Base-by-base conservation (phyloP, 345 rosid species). In the Acer yangbiense region DNA sequence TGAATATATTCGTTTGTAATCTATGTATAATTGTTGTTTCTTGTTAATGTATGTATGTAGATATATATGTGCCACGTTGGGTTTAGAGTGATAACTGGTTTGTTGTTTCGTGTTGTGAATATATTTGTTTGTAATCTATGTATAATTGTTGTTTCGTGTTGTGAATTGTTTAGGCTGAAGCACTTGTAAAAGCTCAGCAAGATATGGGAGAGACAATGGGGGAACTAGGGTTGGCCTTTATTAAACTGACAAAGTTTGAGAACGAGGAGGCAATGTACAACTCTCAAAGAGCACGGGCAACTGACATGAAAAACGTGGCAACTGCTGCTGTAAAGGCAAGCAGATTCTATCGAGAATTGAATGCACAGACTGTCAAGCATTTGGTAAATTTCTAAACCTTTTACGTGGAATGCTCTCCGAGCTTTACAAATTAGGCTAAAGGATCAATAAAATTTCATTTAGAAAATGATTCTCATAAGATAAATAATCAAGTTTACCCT, bases 181-280 rank as follows among this genome's bases (percentile, higher is more conserved):
- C 90, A 11, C 87, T 96, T n/a, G 99, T 96, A 27, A 93, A 96
- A 84, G 92, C 95, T 57, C 98, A 94, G 78, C 98, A 96, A 88
- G 99, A 94, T 83, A 91, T 91, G 92, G 98, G 99, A 66, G 98
- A 94, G 70, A 94, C 99, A 55, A 87, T 94, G 93, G 98, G 98
- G 69, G 98, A 91, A 77, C 69, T 96, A 69, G 98, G 99, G 58
- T 79, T 93, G 82, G 88, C 98, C 13, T 94, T 97, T 75, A 91
- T 97, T 74, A 96, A 96, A 80, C 82, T 94, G 80, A 90, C 98
- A 0, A 96, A 94, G 80, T 96, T 94, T 69, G 98, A 97, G 88
- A 93, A 89, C 23, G 98, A 97, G 84, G 95, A 94, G 86, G 95
- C 98, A 9, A 69, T 88, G 65, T 93, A 85, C 77, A 89, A 91